Conservation (phyloP, 805 yeast species). For the Dipodascus albidus region DNA sequence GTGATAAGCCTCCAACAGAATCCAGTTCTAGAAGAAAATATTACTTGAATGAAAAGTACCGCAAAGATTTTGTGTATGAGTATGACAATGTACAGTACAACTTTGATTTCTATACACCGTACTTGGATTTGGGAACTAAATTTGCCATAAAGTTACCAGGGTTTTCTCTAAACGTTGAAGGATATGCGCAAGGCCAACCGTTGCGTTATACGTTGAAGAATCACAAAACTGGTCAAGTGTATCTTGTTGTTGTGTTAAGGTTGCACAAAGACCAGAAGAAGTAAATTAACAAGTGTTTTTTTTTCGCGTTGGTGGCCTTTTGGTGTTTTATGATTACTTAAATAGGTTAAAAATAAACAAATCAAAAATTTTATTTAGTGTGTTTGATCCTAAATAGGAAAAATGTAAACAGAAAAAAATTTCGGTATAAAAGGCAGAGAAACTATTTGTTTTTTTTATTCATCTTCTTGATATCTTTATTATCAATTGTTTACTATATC, state of each 20-base stretch:
- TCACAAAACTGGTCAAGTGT: conserved; percentile 14
- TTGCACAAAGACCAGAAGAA: conserved; percentile 2
- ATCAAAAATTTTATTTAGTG: too few species aligned
- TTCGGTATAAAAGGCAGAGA: not conserved
- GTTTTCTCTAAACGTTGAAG: conserved; percentile 26
- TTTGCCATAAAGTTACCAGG: conserved; percentile 46
- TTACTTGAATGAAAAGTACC: conserved; percentile 30
- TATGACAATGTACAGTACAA: conserved; percentile 28
- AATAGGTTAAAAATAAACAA: not conserved
- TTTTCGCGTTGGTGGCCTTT: not conserved
- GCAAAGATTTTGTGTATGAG: conserved; percentile 32
- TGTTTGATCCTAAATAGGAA: not conserved
- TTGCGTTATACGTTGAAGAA: conserved; percentile 26
- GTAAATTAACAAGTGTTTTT: not conserved
- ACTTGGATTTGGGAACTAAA: conserved; percentile 37
- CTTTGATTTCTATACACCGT: conserved; percentile 45
- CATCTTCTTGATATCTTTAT: not conserved
- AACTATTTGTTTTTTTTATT: too few species aligned
- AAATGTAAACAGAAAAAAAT: not conserved
- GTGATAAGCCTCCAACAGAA: conserved; percentile 17
- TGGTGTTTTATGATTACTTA: not conserved
- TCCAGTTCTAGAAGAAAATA: conserved; percentile 32
- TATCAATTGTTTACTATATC: too few species aligned
- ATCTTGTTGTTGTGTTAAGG: conserved; percentile 20
- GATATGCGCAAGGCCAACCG: conserved; percentile 27